These are phyloP conservation scores for Sporobolomyces roseus DNA, from an alignment of 768 basidiomycete genomes.

Conservation along the genomic window DNA sequence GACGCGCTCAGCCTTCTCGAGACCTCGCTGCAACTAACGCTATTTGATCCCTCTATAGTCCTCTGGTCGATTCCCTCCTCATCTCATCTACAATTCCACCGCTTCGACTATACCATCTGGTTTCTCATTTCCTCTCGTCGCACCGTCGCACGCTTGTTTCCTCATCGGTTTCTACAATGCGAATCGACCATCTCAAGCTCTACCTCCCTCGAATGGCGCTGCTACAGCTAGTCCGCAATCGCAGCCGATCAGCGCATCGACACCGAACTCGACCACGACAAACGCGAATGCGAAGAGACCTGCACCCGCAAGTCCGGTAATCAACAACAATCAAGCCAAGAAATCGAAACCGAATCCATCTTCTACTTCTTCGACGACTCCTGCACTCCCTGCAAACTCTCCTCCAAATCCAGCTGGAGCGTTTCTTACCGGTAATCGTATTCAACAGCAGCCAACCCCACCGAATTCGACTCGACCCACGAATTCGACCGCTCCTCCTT, in stretches of 20 bases:
- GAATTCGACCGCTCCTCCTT: not conserved
- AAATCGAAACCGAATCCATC: constrained; percentile 30
- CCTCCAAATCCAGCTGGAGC: constrained; percentile 17
- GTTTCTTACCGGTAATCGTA: constrained; percentile 6
- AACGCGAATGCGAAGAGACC: constrained; percentile 3
- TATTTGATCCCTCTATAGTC: constrained; percentile 2
- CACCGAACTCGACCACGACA: not conserved
- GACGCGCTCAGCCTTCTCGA: not conserved
- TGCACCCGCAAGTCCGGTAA: constrained; percentile 2
- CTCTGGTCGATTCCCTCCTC: constrained; percentile 25
- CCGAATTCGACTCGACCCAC: constrained; percentile 7
- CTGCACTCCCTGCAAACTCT: not conserved
- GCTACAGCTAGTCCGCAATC: not conserved
- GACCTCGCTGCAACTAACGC: not conserved
- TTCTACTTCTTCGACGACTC: not conserved
- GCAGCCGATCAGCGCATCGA: not conserved
- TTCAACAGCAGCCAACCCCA: constrained; percentile 4
- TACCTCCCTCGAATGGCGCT: not conserved
- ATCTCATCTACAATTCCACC: constrained; percentile 35
- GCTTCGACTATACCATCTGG: not conserved
- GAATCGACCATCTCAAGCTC: constrained; percentile 4
- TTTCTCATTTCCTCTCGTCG: constrained; percentile 24
- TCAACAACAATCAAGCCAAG: constrained; percentile 9
- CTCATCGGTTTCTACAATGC: constrained; percentile 41
- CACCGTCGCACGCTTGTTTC: constrained; percentile 33